Evolutionary conservation across 148 eudicot genomes (phyloP).

Genomic region (Rhododendron vialii): DNA sequence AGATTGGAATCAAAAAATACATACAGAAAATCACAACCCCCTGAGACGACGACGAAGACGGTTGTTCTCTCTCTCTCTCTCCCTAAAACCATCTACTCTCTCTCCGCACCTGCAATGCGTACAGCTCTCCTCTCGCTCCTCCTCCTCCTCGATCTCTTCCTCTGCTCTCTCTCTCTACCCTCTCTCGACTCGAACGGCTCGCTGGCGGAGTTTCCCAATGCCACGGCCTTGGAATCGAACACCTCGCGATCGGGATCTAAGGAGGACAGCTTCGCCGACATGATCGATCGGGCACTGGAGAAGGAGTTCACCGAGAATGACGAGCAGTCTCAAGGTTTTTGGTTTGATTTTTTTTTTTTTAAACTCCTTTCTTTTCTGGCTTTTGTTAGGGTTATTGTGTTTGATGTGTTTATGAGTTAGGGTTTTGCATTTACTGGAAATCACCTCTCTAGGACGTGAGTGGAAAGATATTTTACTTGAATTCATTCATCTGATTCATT

Average conservation of each 20-base stretch:
- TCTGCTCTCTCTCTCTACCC: conserved; percentile 16
- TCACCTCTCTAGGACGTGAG: neutral
- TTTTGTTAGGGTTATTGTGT: neutral
- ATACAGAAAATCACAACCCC: neutral
- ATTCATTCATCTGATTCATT: neutral
- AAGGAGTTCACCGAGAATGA: conserved; percentile 87
- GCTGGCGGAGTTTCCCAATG: conserved; percentile 11
- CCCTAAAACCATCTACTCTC: neutral
- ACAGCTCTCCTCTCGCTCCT: conserved; percentile 19
- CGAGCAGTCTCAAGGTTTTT: conserved; percentile 67
- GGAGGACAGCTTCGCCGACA: conserved; percentile 77
- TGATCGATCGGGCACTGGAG: conserved; percentile 94
- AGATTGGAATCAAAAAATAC: neutral
- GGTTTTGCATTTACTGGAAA: conserved; percentile 16
- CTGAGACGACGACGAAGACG: neutral
- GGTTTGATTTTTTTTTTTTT: conserved; percentile 27
- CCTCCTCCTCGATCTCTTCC: conserved; percentile 18
- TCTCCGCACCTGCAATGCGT: conserved; percentile 15
- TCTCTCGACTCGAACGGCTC: conserved; percentile 2
- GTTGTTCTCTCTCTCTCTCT: neutral
- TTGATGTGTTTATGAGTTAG: neutral
- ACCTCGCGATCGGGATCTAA: conserved; percentile 25
- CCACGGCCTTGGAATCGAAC: conserved; percentile 10
- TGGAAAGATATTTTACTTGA: neutral
- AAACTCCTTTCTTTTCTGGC: neutral